Evolutionary conservation across 1,284 basidiomycete species (phyloP).

Genomic region (Taiwanofungus camphoratus): DNA sequence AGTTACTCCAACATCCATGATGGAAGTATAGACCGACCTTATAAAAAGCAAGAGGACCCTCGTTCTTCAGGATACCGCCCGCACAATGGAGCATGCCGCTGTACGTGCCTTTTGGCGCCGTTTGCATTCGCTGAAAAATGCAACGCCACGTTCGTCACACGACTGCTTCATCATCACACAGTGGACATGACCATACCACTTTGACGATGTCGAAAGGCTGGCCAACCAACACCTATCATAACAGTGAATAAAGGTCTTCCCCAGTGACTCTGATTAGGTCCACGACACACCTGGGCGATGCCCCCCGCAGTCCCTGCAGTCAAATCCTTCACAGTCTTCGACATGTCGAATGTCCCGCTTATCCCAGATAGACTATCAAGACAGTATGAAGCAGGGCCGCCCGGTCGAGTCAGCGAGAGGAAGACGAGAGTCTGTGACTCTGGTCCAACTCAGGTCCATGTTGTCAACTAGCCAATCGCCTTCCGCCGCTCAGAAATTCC

Average conservation of each 20-base stretch:
- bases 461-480: conserved; percentile 4
- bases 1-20: not conserved
- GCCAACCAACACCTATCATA: conserved; percentile 86
- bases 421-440: conserved; percentile 2
- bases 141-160: conserved; percentile 10
- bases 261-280: too few relatives aligned
- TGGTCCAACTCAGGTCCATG: not conserved
- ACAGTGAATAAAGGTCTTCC: too few relatives aligned
- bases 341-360: too few relatives aligned
- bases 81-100: conserved; percentile 87
- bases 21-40: conserved; percentile 49
- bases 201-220: conserved; percentile 98
- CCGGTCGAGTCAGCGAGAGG: too few relatives aligned
- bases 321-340: conserved; percentile 68
- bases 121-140: conserved; percentile 78
- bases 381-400: too few relatives aligned
- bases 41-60: conserved; percentile 94
- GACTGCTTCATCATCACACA: not conserved
- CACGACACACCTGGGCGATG: conserved; percentile 75
- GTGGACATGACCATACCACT: conserved; percentile 53
- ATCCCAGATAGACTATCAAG: too few relatives aligned
- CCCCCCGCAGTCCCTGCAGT: conserved; percentile 85
- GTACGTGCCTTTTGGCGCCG: conserved; percentile 87
- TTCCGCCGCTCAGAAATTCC: not conserved
- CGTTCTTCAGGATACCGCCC: conserved; percentile 80